phyloP scores from a whole-genome alignment of 1,139 yeast genomes.

The Geotrichum reessii region DNA sequence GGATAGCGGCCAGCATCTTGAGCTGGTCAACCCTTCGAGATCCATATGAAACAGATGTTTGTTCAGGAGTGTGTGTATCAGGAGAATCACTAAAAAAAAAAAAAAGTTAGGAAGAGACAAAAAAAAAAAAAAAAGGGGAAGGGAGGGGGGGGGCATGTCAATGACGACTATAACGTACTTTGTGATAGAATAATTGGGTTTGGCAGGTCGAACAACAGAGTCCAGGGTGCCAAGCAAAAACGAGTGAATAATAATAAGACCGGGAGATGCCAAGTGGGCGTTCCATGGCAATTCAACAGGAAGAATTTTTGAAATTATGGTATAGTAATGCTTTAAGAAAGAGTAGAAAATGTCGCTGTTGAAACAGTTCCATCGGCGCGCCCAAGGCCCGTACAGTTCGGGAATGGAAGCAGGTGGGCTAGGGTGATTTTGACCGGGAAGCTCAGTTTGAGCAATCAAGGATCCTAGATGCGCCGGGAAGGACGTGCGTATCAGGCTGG shows the following conservation, averaged over 20 bases:
- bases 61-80: conserved; percentile 8
- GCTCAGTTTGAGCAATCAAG: conserved; percentile 25
- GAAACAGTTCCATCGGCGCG: conserved; percentile 53
- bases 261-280: conserved; percentile 35
- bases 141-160: background rate
- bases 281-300: conserved; percentile 28
- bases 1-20: conserved; percentile 31
- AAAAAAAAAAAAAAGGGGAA: background rate
- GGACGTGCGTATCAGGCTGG: conserved; percentile 23
- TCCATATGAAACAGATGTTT: conserved; percentile 22
- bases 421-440: background rate
- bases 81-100: conserved; percentile 2
- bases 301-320: conserved; percentile 30
- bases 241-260: conserved; percentile 35
- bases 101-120: background rate
- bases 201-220: conserved; percentile 28
- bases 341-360: conserved; percentile 59
- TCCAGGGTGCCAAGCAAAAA: conserved; percentile 34
- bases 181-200: conserved; percentile 7
- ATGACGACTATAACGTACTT: background rate
- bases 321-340: conserved; percentile 62
- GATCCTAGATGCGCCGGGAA: conserved; percentile 28
- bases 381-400: conserved; percentile 63
- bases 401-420: conserved; percentile 5
- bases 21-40: conserved; percentile 35